Evolutionary conservation across 805 yeast species (phyloP), one percentile per base, ranked within the genome.

Genomic region (Metschnikowia cerradonensis): DNA sequence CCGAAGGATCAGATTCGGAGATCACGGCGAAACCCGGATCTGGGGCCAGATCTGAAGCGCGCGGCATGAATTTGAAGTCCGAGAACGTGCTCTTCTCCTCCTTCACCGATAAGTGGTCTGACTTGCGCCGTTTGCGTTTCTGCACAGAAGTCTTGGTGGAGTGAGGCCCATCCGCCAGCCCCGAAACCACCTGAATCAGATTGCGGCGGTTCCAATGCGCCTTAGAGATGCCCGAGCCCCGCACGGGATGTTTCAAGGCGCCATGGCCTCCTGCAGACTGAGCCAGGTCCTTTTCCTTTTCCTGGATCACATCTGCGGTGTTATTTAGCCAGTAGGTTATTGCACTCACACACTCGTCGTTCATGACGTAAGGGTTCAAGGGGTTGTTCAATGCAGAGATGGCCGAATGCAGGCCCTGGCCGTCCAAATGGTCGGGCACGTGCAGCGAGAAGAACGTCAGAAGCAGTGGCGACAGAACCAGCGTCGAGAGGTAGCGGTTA

Each of bases 281-380:
- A 8, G 46, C 20, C 5, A 14, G 17, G 17, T 52, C 56, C 20
- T 45, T 52, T 13, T 49, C 52, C 38, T 57, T 56, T 49, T 57
- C 63, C 46, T 52, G 57, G 7, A 54, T 48, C 14, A 56, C 58
- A 20, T 48, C 48, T 4, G 53, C 53, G 7, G 60, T 55, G 39
- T 52, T 55, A 44, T 57, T 57, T 33, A 57, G 58, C 76, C 76
- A 71, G 51, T 63, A 62, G 15, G 67, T 61, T 30, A 71, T 71
- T 26, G 75, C 75, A 50, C 67, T 65, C 48, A 67, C 66, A 52
- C 75, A 71, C 53, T 72, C 75, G 50, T 71, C 72, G 52, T 71
- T 71, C 70, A 71, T 67, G 37, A 60, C 62, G 43, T 52, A 56
- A 13, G 53, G 51, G 30, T 53, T 53, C 30, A 49, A 33, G 4